Conservation (phyloP, 2,329 filamentous ascomycete genomes). For the Colletotrichum liriopes region DNA sequence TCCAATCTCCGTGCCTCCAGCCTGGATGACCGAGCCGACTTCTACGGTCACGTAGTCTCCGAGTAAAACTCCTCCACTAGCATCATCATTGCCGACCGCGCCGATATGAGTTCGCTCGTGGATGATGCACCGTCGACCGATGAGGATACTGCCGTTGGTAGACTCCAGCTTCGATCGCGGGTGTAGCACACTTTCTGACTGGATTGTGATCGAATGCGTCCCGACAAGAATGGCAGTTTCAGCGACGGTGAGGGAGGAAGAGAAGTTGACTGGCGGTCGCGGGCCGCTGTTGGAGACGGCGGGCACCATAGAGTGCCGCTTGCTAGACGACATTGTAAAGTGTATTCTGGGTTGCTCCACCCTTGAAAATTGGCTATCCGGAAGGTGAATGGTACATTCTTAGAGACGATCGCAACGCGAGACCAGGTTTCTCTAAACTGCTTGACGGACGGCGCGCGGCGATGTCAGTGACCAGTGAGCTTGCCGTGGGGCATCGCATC, state of each 20-base stretch:
- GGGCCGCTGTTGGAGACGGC: conserved; percentile 68
- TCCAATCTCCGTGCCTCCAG: conserved; percentile 73
- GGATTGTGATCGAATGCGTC: conserved; percentile 83
- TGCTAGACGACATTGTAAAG: conserved; percentile 59
- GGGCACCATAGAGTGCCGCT: conserved; percentile 71
- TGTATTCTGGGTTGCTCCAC: conserved; percentile 34
- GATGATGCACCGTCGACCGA: conserved; percentile 87
- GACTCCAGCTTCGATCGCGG: conserved; percentile 87
- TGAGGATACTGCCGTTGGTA: conserved; percentile 81
- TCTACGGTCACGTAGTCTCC: conserved; percentile 76
- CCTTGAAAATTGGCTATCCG: conserved; percentile 16
- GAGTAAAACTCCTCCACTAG: conserved; percentile 67
- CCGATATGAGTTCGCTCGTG: conserved; percentile 78
- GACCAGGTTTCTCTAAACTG: not conserved
- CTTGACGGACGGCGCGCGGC: conserved; percentile 13
- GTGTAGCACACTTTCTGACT: conserved; percentile 86
- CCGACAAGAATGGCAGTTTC: conserved; percentile 78
- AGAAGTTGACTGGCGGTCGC: conserved; percentile 74
- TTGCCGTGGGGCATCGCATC: conserved; percentile 26
- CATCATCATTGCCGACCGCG: conserved; percentile 53
- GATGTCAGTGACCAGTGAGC: conserved; percentile 23
- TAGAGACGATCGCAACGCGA: conserved; percentile 2
- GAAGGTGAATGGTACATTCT: conserved; percentile 28
- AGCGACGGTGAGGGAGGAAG: conserved; percentile 73
- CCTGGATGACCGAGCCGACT: conserved; percentile 72